A percentile compares a stretch with the other conserved stretches of the same genome.
Evolutionary conservation across 2,329 filamentous ascomycete species (phyloP).

Genomic region (Aureobasidium musti): DNA sequence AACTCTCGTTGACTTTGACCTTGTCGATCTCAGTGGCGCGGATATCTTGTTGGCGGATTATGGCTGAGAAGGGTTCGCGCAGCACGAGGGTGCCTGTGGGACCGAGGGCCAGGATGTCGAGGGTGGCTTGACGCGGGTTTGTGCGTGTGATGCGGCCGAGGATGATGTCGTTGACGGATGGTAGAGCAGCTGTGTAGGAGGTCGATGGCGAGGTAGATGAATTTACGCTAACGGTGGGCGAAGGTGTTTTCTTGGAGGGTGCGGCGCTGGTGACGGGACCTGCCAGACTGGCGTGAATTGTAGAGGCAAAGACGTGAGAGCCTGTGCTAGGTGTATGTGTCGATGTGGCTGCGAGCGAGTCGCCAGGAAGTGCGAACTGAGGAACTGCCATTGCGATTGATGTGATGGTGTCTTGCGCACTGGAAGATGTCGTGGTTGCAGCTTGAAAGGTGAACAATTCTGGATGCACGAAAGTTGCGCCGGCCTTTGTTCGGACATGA

Average conservation of each 20-base stretch:
- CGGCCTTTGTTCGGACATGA: slow-evolving; percentile 22
- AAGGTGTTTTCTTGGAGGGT: slow-evolving; percentile 56
- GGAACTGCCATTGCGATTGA: slow-evolving; percentile 18
- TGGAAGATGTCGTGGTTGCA: neutral
- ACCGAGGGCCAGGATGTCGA: slow-evolving; percentile 82
- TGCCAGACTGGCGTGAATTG: slow-evolving; percentile 79
- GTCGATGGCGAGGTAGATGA: slow-evolving; percentile 32
- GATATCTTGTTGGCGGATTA: slow-evolving; percentile 69
- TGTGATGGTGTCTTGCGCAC: neutral
- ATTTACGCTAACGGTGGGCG: slow-evolving; percentile 40
- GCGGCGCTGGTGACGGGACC: slow-evolving; percentile 56
- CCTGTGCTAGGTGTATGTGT: slow-evolving; percentile 75
- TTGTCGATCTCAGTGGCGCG: slow-evolving; percentile 94
- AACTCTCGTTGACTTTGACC: slow-evolving; percentile 86
- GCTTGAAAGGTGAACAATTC: neutral
- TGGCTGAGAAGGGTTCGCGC: slow-evolving; percentile 38
- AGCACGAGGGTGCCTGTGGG: slow-evolving; percentile 44
- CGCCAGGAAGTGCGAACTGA: slow-evolving; percentile 72
- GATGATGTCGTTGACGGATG: slow-evolving; percentile 76
- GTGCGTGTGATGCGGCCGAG: slow-evolving; percentile 85
- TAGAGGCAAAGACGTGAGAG: slow-evolving; percentile 75
- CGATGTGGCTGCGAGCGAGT: slow-evolving; percentile 68
- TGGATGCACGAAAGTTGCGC: slow-evolving; percentile 14
- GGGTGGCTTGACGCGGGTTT: slow-evolving; percentile 78
- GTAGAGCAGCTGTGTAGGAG: slow-evolving; percentile 66